A percentile compares a stretch with the other conserved stretches of the same genome.
Conservation (phyloP, 1,139 yeast species). For the Yamadazyma epiphylla region DNA sequence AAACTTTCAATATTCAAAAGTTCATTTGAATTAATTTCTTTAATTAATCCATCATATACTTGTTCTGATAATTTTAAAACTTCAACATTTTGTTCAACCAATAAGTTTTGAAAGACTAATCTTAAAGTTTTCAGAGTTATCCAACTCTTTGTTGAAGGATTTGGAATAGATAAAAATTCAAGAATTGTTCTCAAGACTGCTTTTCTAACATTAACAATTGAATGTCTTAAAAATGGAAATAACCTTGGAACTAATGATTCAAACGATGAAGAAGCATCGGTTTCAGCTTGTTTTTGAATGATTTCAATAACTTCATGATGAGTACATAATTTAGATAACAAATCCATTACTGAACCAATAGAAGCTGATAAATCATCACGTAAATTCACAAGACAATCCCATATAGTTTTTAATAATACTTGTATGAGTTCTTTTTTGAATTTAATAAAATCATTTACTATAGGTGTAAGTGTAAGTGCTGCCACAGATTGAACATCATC, state of each 20-base stretch:
- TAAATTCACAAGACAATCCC: constrained; percentile 83
- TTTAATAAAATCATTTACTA: constrained; percentile 77
- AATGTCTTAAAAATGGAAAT: constrained; percentile 90
- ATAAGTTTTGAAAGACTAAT: constrained; percentile 77
- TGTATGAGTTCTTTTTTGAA: constrained; percentile 60
- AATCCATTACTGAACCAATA: constrained; percentile 94
- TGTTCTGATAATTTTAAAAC: constrained; percentile 62
- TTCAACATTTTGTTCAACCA: constrained; percentile 82
- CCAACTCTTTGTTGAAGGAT: constrained; percentile 69
- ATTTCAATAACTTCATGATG: constrained; percentile 73
- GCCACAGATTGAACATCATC: constrained; percentile 98
- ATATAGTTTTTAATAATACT: constrained; percentile 67
- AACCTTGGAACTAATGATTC: constrained; percentile 82
- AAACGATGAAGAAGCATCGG: constrained; percentile 52
- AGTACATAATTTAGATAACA: constrained; percentile 82
- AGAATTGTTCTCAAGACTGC: constrained; percentile 80
- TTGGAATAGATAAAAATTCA: constrained; percentile 73
- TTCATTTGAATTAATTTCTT: constrained; percentile 34
- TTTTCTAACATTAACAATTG: constrained; percentile 85
- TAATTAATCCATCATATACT: constrained; percentile 58
- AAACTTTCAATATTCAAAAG: constrained; percentile 42
- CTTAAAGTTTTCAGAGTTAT: constrained; percentile 69
- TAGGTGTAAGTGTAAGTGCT: constrained; percentile 89
- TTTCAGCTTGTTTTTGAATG: constrained; percentile 60
- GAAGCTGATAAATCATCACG: constrained; percentile 93